Percentiles rank a stretch among this genome's conserved stretches.
These are phyloP conservation scores for Fusarium sp. DNA, from an alignment of 2,329 filamentous ascomycete species.

Conservation along the genomic window DNA sequence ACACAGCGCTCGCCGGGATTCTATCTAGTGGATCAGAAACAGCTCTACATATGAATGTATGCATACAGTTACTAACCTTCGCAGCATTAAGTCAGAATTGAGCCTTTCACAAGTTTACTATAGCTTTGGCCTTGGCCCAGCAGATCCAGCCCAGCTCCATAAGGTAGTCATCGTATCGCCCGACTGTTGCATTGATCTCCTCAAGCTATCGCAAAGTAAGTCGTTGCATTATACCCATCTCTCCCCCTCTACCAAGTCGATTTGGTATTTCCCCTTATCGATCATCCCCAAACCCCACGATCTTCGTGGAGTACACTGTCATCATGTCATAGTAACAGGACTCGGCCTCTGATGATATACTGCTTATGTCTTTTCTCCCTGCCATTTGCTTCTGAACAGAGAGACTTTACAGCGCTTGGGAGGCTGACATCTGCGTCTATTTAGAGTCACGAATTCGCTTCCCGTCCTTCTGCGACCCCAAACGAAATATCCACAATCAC, in stretches of 20 bases:
- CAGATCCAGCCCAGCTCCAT: constrained; percentile 13
- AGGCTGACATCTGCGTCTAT: constrained; percentile 10
- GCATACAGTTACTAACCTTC: constrained; percentile 29
- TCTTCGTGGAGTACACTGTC: constrained; percentile 21
- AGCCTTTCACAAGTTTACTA: constrained; percentile 25
- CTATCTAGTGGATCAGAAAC: constrained; percentile 18
- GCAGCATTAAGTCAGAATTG: constrained; percentile 34
- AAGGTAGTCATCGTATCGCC: constrained; percentile 18
- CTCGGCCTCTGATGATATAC: constrained; percentile 30
- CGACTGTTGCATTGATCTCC: constrained; percentile 27
- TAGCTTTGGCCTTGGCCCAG: constrained; percentile 27
- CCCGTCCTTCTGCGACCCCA: constrained; percentile 24
- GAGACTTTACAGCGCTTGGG: constrained; percentile 3
- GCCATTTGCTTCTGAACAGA: neutral
- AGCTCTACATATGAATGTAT: constrained; percentile 28
- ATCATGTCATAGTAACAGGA: constrained; percentile 38
- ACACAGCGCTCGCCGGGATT: neutral
- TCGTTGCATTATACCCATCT: constrained; percentile 7
- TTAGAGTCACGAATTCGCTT: constrained; percentile 9
- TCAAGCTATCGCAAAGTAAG: constrained; percentile 29
- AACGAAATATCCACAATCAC: constrained; percentile 17
- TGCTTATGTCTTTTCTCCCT: neutral
- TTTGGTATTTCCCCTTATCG: constrained; percentile 15
- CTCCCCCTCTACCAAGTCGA: neutral
- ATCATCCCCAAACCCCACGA: constrained; percentile 14